Conservation (phyloP, 177 flowering plant species). For the Vitis hybrid region DNA sequence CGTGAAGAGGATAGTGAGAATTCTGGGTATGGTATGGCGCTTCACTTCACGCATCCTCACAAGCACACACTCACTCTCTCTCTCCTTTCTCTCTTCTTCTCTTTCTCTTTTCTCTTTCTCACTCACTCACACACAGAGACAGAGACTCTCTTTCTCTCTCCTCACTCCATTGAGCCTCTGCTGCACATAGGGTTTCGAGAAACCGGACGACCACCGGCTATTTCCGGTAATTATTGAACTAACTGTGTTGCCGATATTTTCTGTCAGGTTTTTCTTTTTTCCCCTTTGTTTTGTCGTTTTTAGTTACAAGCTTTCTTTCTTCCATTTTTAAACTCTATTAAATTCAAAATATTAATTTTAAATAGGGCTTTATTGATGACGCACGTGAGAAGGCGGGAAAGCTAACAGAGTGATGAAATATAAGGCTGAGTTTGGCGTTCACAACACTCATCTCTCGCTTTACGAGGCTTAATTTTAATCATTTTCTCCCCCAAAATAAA, state of each 20-base stretch:
- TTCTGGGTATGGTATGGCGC: slow-evolving; percentile 4
- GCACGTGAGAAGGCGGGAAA: slow-evolving; percentile 33
- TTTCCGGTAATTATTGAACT: slow-evolving; percentile 31
- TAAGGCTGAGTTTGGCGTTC: slow-evolving; percentile 21
- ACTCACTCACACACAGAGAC: no score
- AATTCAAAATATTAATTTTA: background rate
- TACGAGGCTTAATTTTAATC: slow-evolving; percentile 18
- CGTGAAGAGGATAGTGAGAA: slow-evolving; percentile 11
- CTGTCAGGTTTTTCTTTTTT: slow-evolving; percentile 12
- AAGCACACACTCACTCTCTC: slow-evolving; percentile 10
- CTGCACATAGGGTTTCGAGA: slow-evolving; percentile 35
- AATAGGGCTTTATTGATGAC: slow-evolving; percentile 16
- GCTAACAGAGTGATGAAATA: slow-evolving; percentile 13
- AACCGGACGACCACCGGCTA: slow-evolving; percentile 41
- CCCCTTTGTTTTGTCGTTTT: background rate
- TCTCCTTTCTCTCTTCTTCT: background rate
- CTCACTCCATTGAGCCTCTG: background rate
- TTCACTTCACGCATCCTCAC: slow-evolving; percentile 8
- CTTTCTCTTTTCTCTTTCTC: background rate
- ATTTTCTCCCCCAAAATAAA: no score
- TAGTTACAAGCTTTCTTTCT: background rate
- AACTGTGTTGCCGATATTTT: slow-evolving; percentile 21
- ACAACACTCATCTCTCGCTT: slow-evolving; percentile 26
- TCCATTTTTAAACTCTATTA: background rate
- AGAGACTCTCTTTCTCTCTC: background rate